Evolutionary conservation across 129 eudicot genomes (phyloP), one percentile per base, ranked within the genome.

Genomic region (Arctium minus): DNA sequence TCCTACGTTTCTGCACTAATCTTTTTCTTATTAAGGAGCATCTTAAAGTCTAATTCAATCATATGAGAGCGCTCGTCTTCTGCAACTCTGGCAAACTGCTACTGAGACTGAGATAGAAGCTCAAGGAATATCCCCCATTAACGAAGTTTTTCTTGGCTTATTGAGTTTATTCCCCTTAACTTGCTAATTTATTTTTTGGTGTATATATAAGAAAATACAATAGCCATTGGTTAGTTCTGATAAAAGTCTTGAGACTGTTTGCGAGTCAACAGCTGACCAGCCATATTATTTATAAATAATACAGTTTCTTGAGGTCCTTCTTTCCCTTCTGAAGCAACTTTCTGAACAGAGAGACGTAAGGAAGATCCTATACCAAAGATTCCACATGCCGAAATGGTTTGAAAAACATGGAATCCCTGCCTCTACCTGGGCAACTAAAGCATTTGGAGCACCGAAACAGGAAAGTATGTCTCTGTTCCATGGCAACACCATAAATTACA

Each of bases 331-430:
- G 71, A 93, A 96, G 92, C 94, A 92, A 39, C 97, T 96, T 38
- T 93, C 98, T 33, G 87, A 83, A 74, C 96, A 96, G 85, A 88
- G 88, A 64, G 99, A 96, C 27, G 97, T 96, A 36, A 83, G 99
- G 79, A 95, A 96, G 9, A 78, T 91, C 6, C 90, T 96, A 36
- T 91, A 91, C 35, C 97, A 96, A 69, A 90, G 88, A 37, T 96
- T 96, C 86, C 97, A 85, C 78, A 96, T 96, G 98, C 94, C 96
- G 0, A 97, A 96, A 82, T 96, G 99, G 99, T 96, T 96, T 86
- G 92, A 92, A 70, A 93, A 96, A 84, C 98, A 96, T 46, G 98
- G 98, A 70, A 93, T 96, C 65, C 97, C 99, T 36, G 88, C 93
- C 56, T 84, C 94, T 56, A 82, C 82, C 27, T 77, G 87, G 90